Percentiles rank a stretch among this genome's conserved stretches.
phyloP scores from a whole-genome alignment of 768 basidiomycete species.

The Infundibulicybe gibba region DNA sequence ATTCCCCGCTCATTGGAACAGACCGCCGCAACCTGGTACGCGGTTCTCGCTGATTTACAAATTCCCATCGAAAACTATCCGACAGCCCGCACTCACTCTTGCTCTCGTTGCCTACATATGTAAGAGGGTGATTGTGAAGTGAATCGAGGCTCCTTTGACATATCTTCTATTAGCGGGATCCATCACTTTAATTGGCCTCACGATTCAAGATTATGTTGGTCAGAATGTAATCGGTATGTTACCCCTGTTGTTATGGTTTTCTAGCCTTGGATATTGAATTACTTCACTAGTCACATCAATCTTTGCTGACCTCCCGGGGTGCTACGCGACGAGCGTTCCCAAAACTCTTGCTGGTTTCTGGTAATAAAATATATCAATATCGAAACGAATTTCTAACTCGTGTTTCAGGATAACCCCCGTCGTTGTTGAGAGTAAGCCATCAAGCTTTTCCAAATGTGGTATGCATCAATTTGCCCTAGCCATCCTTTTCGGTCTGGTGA shows the following conservation, averaged over 20 bases:
- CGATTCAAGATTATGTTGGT: constrained; percentile 21
- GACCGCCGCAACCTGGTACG: too few species aligned
- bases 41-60: too few species aligned
- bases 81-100: too few species aligned
- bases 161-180: constrained; percentile 13
- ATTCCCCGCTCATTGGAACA: too few species aligned
- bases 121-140: too few species aligned
- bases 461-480: constrained; percentile 3
- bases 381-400: not conserved
- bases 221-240: constrained; percentile 20
- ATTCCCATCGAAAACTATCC: too few species aligned
- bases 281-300: constrained; percentile 13
- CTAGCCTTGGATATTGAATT: too few species aligned
- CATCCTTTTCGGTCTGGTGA: constrained; percentile 18
- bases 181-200: constrained; percentile 15
- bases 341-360: constrained; percentile 23
- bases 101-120: too few species aligned
- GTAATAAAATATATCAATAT: constrained; percentile 7
- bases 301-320: constrained; percentile 20
- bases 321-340: constrained; percentile 22
- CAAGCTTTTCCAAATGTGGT: not conserved
- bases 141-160: too few species aligned
- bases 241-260: not conserved
- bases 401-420: constrained; percentile 17
- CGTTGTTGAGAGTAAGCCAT: constrained; percentile 21